These are phyloP conservation scores for Persicaria tinctoria DNA, from an alignment of 148 eudicot genomes.

Conservation along the genomic window DNA sequence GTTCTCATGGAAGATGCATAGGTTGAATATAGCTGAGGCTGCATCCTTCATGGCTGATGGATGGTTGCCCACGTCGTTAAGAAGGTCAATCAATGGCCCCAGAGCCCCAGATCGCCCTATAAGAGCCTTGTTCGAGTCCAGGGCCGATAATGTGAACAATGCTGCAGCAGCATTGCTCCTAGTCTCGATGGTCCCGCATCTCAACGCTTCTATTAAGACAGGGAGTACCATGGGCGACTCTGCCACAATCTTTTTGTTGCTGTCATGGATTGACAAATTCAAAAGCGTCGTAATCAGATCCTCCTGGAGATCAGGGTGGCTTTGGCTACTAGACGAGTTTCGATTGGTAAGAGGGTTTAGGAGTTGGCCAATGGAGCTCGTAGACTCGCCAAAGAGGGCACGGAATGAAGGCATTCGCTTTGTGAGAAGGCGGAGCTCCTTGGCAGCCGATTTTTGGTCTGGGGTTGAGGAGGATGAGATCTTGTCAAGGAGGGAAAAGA, in stretches of 20 bases:
- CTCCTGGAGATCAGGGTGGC: slow-evolving; percentile 55
- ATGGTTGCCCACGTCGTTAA: slow-evolving; percentile 55
- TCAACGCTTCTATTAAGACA: slow-evolving; percentile 55
- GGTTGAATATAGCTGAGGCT: slow-evolving; percentile 86
- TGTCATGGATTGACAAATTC: slow-evolving; percentile 88
- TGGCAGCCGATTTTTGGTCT: slow-evolving; percentile 85
- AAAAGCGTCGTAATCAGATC: slow-evolving; percentile 74
- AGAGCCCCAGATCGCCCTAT: slow-evolving; percentile 79
- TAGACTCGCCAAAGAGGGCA: slow-evolving; percentile 69
- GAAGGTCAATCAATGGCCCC: slow-evolving; percentile 60
- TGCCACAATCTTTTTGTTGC: slow-evolving; percentile 80
- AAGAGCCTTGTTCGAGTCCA: slow-evolving; percentile 74
- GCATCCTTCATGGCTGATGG: slow-evolving; percentile 78
- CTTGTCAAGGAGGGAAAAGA: slow-evolving; percentile 43
- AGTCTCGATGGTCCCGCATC: slow-evolving; percentile 59
- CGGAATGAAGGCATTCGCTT: slow-evolving; percentile 74
- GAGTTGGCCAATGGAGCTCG: slow-evolving; percentile 44
- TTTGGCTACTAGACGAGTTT: slow-evolving; percentile 1
- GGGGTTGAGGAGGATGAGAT: slow-evolving; percentile 56
- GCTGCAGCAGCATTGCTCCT: slow-evolving; percentile 92
- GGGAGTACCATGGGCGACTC: slow-evolving; percentile 70
- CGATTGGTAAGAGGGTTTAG: slow-evolving; percentile 38
- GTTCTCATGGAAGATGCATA: slow-evolving; percentile 80
- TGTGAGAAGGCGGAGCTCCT: slow-evolving; percentile 60
- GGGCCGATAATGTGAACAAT: slow-evolving; percentile 82